Evolutionary conservation across 108 stramenopile species (phyloP).

Genomic region (Nitzschia palea): DNA sequence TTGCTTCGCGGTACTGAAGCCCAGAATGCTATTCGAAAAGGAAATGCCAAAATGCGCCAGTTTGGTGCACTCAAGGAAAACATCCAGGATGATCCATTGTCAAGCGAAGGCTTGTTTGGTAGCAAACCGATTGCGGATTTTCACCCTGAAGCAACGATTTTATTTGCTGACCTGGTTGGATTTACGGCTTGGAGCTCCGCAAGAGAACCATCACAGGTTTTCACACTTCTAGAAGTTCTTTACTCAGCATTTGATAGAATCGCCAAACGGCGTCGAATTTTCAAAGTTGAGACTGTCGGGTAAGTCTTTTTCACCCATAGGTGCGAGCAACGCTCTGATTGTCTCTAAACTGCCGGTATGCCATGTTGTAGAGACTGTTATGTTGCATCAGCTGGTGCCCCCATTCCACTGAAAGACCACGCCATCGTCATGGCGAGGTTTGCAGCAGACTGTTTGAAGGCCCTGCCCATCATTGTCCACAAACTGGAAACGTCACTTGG

Average conservation of each 20-base stretch:
- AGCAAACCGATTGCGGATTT: constrained; percentile 28
- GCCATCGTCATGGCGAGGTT: constrained; percentile 7
- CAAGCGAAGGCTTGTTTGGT: constrained; percentile 2
- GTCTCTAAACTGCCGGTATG: neutral
- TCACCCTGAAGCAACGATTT: constrained; percentile 34
- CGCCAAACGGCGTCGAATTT: neutral
- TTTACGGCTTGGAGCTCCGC: constrained; percentile 14
- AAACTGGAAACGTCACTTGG: constrained; percentile 4
- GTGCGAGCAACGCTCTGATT: neutral
- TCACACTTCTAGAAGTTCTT: neutral
- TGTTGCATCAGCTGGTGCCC: neutral
- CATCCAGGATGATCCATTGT: neutral
- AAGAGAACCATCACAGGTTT: constrained; percentile 12
- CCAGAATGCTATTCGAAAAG: neutral
- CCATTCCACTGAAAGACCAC: neutral
- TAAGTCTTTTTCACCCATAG: neutral
- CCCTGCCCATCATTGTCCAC: neutral
- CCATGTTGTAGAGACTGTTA: constrained; percentile 2
- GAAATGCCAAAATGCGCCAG: neutral
- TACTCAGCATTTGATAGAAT: neutral
- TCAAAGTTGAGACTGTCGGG: constrained; percentile 14
- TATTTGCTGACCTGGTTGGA: constrained; percentile 7
- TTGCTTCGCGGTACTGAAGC: neutral
- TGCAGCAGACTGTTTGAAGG: constrained; percentile 1
- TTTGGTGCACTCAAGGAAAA: neutral